A percentile compares a stretch with the other conserved stretches of the same genome.
phyloP scores from a whole-genome alignment of 306 rosid genomes.

The Rosa multiflora region DNA sequence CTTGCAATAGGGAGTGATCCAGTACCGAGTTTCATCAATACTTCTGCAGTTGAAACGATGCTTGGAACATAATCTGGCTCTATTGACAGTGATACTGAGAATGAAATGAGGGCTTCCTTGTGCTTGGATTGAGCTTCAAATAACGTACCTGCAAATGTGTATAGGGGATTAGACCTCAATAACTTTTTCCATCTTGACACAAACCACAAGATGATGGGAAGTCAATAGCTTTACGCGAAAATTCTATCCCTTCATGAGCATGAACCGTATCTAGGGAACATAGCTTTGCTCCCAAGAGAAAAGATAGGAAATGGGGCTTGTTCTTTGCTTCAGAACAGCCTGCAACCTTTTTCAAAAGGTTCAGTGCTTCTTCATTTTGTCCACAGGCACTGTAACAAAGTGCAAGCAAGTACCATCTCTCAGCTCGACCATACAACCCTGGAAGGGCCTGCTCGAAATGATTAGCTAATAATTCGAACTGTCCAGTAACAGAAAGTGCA shows the following conservation, averaged over 20 bases:
- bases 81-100: slow-evolving; percentile 57
- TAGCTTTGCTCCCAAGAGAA: slow-evolving; percentile 71
- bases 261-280: slow-evolving; percentile 58
- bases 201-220: not conserved
- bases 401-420: slow-evolving; percentile 88
- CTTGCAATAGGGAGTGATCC: slow-evolving; percentile 67
- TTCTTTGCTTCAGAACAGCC: slow-evolving; percentile 70
- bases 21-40: slow-evolving; percentile 56
- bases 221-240: slow-evolving; percentile 45
- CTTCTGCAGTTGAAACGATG: slow-evolving; percentile 63
- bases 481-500: slow-evolving; percentile 74
- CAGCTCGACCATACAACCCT: slow-evolving; percentile 60
- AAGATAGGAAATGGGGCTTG: slow-evolving; percentile 57
- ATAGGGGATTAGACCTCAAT: slow-evolving; percentile 13
- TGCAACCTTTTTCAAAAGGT: slow-evolving; percentile 68
- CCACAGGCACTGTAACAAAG: slow-evolving; percentile 87
- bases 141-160: slow-evolving; percentile 42
- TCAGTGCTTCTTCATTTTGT: slow-evolving; percentile 60
- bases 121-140: slow-evolving; percentile 56
- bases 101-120: slow-evolving; percentile 74
- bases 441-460: slow-evolving; percentile 78
- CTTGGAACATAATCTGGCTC: slow-evolving; percentile 77
- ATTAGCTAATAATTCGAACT: slow-evolving; percentile 67
- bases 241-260: slow-evolving; percentile 57
- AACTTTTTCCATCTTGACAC: not conserved